A percentile compares a stretch with the other conserved stretches of the same genome.
Evolutionary conservation across 768 basidiomycete genomes (phyloP).

Genomic region (Rhizopogon salebrosus): DNA sequence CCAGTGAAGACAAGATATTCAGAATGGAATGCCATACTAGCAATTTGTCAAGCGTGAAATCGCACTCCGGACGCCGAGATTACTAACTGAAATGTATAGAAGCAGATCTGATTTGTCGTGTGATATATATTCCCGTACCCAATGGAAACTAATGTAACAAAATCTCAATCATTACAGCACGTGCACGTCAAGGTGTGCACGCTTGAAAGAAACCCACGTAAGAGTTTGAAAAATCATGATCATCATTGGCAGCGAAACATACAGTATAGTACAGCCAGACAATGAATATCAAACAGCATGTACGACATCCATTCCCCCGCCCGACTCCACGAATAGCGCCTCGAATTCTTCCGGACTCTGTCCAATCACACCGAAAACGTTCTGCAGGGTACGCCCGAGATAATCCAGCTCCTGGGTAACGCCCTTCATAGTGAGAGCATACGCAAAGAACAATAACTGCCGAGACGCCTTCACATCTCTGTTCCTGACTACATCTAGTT

Average conservation of each 20-base stretch:
- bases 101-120: no score
- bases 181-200: neutral
- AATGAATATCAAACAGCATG: slow-evolving; percentile 5
- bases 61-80: no score
- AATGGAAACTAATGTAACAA: no score
- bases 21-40: no score
- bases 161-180: neutral
- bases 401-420: slow-evolving; percentile 86
- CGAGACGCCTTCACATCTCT: slow-evolving; percentile 76
- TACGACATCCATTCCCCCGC: slow-evolving; percentile 1
- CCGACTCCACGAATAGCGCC: slow-evolving; percentile 48
- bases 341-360: slow-evolving; percentile 81
- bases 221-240: neutral
- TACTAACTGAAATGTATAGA: no score
- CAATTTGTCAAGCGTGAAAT: no score
- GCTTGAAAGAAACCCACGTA: no score
- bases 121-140: no score
- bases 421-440: slow-evolving; percentile 90
- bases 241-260: neutral
- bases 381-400: slow-evolving; percentile 76
- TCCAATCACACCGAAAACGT: slow-evolving; percentile 90
- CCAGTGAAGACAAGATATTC: no score
- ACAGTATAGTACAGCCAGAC: neutral
- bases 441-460: slow-evolving; percentile 90
- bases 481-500: slow-evolving; percentile 82